Evolutionary conservation across 164 flowering plant genomes (phyloP).

Genomic region (Berberis vulgaris): DNA sequence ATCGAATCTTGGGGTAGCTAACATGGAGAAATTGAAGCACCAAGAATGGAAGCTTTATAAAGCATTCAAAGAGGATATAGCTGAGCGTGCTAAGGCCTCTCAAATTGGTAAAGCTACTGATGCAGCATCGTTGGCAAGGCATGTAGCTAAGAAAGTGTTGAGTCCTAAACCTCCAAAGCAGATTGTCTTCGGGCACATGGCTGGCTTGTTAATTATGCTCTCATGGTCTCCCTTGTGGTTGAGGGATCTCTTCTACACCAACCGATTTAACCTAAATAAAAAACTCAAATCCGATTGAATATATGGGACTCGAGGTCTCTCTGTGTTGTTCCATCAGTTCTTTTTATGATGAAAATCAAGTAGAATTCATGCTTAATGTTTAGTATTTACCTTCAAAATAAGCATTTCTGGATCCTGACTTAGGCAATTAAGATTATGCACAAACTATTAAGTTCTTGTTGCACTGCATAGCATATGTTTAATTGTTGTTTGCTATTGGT

Average conservation of each 20-base stretch:
- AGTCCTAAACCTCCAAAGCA: slow-evolving; percentile 48
- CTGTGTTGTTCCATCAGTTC: too few relatives aligned
- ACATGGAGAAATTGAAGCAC: slow-evolving; percentile 20
- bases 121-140: slow-evolving; percentile 39
- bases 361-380: too few relatives aligned
- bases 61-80: slow-evolving; percentile 43
- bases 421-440: too few relatives aligned
- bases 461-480: too few relatives aligned
- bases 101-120: slow-evolving; percentile 46
- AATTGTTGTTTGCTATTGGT: too few relatives aligned
- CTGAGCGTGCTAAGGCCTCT: slow-evolving; percentile 49
- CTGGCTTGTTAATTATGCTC: slow-evolving; percentile 41
- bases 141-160: slow-evolving; percentile 50
- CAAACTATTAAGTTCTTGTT: too few relatives aligned
- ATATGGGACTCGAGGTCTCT: too few relatives aligned
- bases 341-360: too few relatives aligned
- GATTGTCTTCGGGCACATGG: slow-evolving; percentile 53
- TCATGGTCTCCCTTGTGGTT: slow-evolving; percentile 53
- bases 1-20: slow-evolving; percentile 42
- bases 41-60: slow-evolving; percentile 48
- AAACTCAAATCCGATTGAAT: slow-evolving; percentile 8
- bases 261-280: slow-evolving; percentile 29
- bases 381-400: too few relatives aligned
- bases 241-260: slow-evolving; percentile 48
- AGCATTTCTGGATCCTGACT: too few relatives aligned